Evolutionary conservation across 1,139 yeast species (phyloP).

Genomic region (Protomyces gravidus): DNA sequence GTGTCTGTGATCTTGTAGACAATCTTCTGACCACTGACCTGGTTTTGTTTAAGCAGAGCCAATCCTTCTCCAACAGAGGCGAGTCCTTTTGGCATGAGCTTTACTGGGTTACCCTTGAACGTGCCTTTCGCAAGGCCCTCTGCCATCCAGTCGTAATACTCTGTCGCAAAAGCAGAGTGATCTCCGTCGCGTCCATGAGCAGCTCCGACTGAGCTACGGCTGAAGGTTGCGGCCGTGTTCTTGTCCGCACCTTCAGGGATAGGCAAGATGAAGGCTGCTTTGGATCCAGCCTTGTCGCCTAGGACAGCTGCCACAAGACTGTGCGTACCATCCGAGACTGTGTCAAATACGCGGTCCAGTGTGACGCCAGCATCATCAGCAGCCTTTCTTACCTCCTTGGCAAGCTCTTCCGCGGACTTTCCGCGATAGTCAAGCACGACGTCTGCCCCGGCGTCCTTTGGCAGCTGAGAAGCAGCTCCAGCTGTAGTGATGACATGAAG

Average conservation of each 20-base stretch:
- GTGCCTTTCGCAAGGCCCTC: not conserved
- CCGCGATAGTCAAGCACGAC: slow-evolving; percentile 1
- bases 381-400: not conserved
- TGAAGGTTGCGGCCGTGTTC: not conserved
- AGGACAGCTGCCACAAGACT: not conserved
- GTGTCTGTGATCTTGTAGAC: slow-evolving; percentile 1
- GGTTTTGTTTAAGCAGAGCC: not conserved
- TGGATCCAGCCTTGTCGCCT: not conserved
- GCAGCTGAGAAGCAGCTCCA: not conserved
- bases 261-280: not conserved
- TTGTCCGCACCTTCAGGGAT: not conserved
- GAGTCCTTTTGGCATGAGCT: slow-evolving; percentile 2
- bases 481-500: slow-evolving; percentile 4
- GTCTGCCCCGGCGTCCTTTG: slow-evolving; percentile 1
- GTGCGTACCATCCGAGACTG: not conserved
- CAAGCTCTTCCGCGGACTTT: not conserved
- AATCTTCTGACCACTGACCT: not conserved
- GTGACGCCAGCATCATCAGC: not conserved
- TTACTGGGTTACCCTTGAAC: not conserved
- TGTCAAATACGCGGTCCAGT: not conserved
- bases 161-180: not conserved
- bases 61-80: not conserved
- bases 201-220: not conserved
- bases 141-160: not conserved
- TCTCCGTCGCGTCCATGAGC: not conserved